Base-by-base conservation (phyloP, 306 rosid species). In the Hippophae rhamnoides region DNA sequence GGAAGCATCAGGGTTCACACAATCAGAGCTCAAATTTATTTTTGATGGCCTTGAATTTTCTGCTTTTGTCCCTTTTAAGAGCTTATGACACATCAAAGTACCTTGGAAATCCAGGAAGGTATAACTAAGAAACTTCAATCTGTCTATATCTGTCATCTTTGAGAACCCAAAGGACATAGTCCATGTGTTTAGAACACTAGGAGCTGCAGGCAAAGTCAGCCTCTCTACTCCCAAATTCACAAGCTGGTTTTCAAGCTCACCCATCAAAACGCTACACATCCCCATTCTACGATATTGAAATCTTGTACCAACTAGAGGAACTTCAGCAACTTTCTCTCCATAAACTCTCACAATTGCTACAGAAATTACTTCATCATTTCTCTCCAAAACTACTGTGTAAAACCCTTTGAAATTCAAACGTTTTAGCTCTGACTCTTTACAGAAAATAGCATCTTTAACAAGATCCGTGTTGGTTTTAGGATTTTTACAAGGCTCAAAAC, bases 261-360 rank as follows among this genome's bases (percentile, higher is more conserved):
- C 23, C 86, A 89, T 80, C 82, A 82, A 41, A 5, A 66, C 10
- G 0, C 72, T n/a, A 40, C 97, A 81, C 95, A 89, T 72, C 14
- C 95, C 93, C 1, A 0, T 68, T n/a, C 68, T 56, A 9, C 93
- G 73, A 62, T 61, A 53, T n/a, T 57, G 65, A 43, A 45, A 56
- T 23, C 67, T 69, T 1, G 97, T 89, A 5, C 70, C 92, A 10
- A 89, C 80, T 3, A 89, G 82, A 9, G 92, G 93, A 14, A 89
- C 65, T 62, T 89, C 93, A 2, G 83, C 84, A 43, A 86, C 73
- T 56, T 54, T 73, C 8, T 67, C 43, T 1, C 84, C 83, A 59
- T 41, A 65, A 2, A 86, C 58, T 70, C 97, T 78, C 26, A 82
- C 41, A 9, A 65, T 76, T 3, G 83, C 87, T 13, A 72, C 92